phyloP scores from a whole-genome alignment of 768 basidiomycete species.

The Suillus alpinus region DNA sequence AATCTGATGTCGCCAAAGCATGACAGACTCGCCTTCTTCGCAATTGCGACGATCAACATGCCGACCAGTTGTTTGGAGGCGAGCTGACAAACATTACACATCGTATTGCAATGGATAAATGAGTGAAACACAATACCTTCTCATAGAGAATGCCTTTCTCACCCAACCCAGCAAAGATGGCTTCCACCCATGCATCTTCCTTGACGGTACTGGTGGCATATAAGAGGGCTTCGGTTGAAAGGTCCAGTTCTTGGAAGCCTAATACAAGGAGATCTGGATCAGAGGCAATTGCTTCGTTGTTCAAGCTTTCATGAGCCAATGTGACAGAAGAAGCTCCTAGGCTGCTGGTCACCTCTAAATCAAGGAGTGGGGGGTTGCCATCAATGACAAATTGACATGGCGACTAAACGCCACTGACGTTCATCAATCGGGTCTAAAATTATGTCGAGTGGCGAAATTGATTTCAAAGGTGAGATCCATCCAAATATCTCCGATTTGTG shows the following conservation, averaged over 20 bases:
- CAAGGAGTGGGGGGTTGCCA: neutral
- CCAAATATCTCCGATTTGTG: conserved; percentile 6
- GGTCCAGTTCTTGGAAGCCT: conserved; percentile 79
- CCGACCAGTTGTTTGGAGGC: conserved; percentile 80
- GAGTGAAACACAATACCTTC: conserved; percentile 44
- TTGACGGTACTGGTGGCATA: conserved; percentile 60
- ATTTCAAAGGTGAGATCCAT: conserved; percentile 34
- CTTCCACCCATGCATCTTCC: conserved; percentile 70
- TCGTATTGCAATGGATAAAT: neutral
- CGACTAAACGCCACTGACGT: conserved; percentile 14
- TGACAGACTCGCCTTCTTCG: conserved; percentile 46
- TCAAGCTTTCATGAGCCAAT: neutral
- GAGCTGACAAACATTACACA: conserved; percentile 41
- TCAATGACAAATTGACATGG: neutral
- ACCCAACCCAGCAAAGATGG: conserved; percentile 68
- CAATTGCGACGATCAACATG: conserved; percentile 71
- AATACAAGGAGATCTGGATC: conserved; percentile 72
- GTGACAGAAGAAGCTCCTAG: conserved; percentile 10
- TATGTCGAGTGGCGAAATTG: conserved; percentile 34
- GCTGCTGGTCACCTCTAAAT: conserved; percentile 12
- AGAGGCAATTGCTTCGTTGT: conserved; percentile 21
- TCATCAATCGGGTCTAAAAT: conserved; percentile 18
- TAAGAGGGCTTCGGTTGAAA: conserved; percentile 73
- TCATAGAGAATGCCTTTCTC: conserved; percentile 60
- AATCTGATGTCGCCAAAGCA: conserved; percentile 56